phyloP scores from a whole-genome alignment of 768 basidiomycete species.

The Hygrocybe coccinea region DNA sequence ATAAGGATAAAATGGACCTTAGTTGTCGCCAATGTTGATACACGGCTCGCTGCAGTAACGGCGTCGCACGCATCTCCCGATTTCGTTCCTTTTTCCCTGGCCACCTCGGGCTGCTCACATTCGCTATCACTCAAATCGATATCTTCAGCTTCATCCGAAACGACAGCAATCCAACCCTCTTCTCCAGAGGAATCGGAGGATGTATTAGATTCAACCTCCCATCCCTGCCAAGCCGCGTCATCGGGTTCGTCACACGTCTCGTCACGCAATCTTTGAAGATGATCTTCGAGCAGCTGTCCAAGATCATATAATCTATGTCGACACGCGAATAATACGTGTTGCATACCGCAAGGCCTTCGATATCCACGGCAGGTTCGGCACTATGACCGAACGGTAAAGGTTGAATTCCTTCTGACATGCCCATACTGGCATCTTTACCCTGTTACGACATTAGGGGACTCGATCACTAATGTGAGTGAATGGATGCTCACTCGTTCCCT shows the following conservation, averaged over 20 bases:
- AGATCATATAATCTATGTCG: not conserved
- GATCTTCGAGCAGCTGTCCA: constrained; percentile 78
- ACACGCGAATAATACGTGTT: not conserved
- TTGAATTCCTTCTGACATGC: constrained; percentile 54
- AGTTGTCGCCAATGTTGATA: constrained; percentile 72
- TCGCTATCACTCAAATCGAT: constrained; percentile 86
- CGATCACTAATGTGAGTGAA: not conserved
- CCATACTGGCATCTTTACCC: constrained; percentile 91
- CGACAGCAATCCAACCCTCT: constrained; percentile 79
- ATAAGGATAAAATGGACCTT: constrained; percentile 47
- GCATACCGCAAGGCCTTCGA: constrained; percentile 83
- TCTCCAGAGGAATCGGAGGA: constrained; percentile 51
- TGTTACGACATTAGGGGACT: constrained; percentile 24
- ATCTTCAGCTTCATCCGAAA: constrained; percentile 57
- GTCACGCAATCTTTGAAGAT: constrained; percentile 65
- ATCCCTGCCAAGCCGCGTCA: constrained; percentile 76
- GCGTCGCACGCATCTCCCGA: constrained; percentile 27
- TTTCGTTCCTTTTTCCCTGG: constrained; percentile 28
- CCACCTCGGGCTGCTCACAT: constrained; percentile 56
- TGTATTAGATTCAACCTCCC: constrained; percentile 79
- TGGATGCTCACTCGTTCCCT: constrained; percentile 65
- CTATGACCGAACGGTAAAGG: constrained; percentile 81
- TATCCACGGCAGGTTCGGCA: constrained; percentile 69
- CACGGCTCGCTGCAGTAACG: constrained; percentile 18
- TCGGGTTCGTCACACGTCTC: constrained; percentile 57